Percentiles rank a stretch among this genome's conserved stretches.
These are phyloP conservation scores for Talaromyces wortmannii DNA, from an alignment of 495 filamentous ascomycete genomes.

Conservation along the genomic window DNA sequence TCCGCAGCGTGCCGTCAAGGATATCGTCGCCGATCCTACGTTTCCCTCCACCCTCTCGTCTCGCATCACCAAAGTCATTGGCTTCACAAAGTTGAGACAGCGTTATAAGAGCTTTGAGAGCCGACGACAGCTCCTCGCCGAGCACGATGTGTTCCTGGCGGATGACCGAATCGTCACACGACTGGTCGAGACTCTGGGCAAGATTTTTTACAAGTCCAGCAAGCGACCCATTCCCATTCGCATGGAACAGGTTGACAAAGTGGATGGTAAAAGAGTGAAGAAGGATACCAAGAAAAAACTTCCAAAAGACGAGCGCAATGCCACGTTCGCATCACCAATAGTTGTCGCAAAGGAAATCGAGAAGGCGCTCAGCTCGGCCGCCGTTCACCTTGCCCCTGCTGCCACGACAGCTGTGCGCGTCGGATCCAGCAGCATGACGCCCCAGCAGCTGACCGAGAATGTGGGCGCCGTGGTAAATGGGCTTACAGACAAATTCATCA, in stretches of 20 bases:
- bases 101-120: conserved; percentile 85
- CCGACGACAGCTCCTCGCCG: conserved; percentile 71
- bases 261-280: conserved; percentile 60
- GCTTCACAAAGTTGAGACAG: conserved; percentile 71
- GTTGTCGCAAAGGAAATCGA: conserved; percentile 65
- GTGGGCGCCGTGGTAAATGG: conserved; percentile 60
- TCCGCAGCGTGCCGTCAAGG: conserved; percentile 86
- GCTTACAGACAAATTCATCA: conserved; percentile 68
- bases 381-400: conserved; percentile 66
- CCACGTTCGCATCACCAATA: conserved; percentile 36
- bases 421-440: conserved; percentile 62
- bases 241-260: conserved; percentile 56
- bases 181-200: conserved; percentile 73
- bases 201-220: conserved; percentile 75
- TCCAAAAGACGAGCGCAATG: conserved; percentile 23
- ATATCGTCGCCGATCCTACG: conserved; percentile 64
- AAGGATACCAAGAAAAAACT: conserved; percentile 34
- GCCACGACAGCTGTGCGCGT: conserved; percentile 61
- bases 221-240: conserved; percentile 87
- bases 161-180: conserved; percentile 76
- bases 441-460: conserved; percentile 75
- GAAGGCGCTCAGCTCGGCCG: conserved; percentile 59
- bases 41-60: conserved; percentile 68
- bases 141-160: conserved; percentile 83
- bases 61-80: conserved; percentile 75